Base-by-base conservation (phyloP, 2,329 filamentous ascomycete genomes). In the Ophiostoma tasmaniense region DNA sequence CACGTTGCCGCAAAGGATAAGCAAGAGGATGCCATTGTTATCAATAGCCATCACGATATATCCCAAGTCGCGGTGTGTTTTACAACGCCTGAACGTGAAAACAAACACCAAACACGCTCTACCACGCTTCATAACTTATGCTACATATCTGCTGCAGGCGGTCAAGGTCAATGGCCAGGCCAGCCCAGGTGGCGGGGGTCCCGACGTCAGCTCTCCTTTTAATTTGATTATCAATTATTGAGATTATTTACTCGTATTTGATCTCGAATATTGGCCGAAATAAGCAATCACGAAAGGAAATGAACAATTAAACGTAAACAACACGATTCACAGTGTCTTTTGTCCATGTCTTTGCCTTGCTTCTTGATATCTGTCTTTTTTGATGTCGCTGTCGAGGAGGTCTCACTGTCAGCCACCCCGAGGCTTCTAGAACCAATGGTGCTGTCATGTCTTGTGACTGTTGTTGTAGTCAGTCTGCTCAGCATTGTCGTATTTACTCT, bases 41-140 rank as follows among this genome's bases (percentile, higher is more conserved):
- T 25, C 11, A 30, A 30, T 28, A 28, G 6, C 11, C 50, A 28
- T 22, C 50, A 10, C 13, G 11, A 55, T n/a, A 55, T 39, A 13
- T 59, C n/a, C 8, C 45, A 61, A 61, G 55, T 42, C 64, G 68
- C 68, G 55, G 68, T 66, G 64, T 66, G 68, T 69, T 69, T 67
- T 52, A 67, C 55, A 25, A 61, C 55, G 52, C n/a, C 52, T 14
- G 52, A 45, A 45, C 7, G n/a, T 17, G 14, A 5, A 50, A n/a
- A 20, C 17, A 20, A 22, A 25, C 50, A 17, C 22, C n/a, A n/a
- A n/a, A 55, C 17, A 55, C 50, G 50, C 50, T 55, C 50, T 11
- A 55, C n/a, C 22, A 55, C 50, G 50, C 50, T 55, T 33, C 52
- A 30, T 17, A 25, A 65, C 6, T 52, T 62, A 66, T 66, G 45